Conservation (phyloP, 306 rosid species). For the Myrica gale region DNA sequence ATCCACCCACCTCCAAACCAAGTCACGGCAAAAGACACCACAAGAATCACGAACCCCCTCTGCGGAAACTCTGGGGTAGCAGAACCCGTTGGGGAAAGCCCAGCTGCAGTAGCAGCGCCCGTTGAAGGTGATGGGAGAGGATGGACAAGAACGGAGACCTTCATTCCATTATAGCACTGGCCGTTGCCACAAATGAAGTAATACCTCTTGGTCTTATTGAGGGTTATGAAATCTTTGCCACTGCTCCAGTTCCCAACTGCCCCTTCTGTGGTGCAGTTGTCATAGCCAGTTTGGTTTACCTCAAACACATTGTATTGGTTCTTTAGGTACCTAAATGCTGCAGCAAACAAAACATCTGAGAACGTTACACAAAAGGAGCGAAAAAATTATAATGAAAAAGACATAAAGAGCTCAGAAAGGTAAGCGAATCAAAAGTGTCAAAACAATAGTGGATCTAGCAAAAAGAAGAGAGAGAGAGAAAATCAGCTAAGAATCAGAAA, state of each 20-base stretch:
- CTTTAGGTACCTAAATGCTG: constrained; percentile 88
- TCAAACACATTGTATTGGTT: constrained; percentile 86
- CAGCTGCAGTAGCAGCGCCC: constrained; percentile 24
- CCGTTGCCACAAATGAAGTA: constrained; percentile 89
- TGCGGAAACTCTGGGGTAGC: constrained; percentile 22
- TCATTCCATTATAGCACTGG: constrained; percentile 83
- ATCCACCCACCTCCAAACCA: constrained; percentile 37
- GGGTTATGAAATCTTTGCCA: constrained; percentile 81
- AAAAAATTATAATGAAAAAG: neutral
- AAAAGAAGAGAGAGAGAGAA: neutral
- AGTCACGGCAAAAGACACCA: constrained; percentile 28
- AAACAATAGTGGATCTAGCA: neutral
- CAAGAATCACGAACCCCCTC: constrained; percentile 22
- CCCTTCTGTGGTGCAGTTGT: constrained; percentile 79
- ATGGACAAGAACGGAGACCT: constrained; percentile 69
- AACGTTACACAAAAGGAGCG: neutral
- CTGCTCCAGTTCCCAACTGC: constrained; percentile 87
- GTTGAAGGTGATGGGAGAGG: constrained; percentile 58
- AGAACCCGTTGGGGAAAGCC: constrained; percentile 21
- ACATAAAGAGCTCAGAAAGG: neutral
- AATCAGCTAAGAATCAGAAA: too few species aligned
- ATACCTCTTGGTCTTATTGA: constrained; percentile 56
- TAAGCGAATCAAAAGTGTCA: too few species aligned
- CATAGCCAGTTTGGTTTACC: constrained; percentile 89
- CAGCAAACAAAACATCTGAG: neutral